These are phyloP conservation scores for Solanum chaucha DNA, from an alignment of 257 asterid genomes.

Conservation along the genomic window DNA sequence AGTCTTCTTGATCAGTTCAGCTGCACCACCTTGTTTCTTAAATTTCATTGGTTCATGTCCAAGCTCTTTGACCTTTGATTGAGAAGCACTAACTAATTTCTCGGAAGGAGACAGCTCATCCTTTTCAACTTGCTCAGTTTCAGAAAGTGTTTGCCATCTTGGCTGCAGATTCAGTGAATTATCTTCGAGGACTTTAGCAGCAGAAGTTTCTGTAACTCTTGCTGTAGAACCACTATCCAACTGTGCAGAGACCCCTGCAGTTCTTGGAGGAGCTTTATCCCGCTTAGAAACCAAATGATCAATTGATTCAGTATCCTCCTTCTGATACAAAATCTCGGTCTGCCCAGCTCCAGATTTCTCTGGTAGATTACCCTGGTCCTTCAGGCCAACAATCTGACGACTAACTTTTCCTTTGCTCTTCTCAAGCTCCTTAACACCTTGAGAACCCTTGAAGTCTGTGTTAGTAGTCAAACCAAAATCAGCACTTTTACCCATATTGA, in stretches of 20 bases:
- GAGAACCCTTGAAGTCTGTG: conserved; percentile 20
- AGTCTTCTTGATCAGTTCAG: conserved; percentile 34
- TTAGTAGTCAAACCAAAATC: conserved; percentile 20
- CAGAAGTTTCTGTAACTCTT: conserved; percentile 35
- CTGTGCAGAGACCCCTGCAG: conserved; percentile 22
- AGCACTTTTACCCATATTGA: conserved; percentile 12
- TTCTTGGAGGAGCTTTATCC: conserved; percentile 23
- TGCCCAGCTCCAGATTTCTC: conserved; percentile 14
- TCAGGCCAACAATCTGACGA: conserved; percentile 22
- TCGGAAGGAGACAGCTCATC: conserved; percentile 19
- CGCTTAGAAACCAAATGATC: conserved; percentile 20
- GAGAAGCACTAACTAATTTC: conserved; percentile 21
- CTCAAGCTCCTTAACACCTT: conserved; percentile 21
- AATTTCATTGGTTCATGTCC: conserved; percentile 34
- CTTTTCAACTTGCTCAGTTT: conserved; percentile 24
- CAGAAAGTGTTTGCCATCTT: conserved; percentile 22
- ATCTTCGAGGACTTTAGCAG: conserved; percentile 30
- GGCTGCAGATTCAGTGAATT: conserved; percentile 27
- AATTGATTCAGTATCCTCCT: conserved; percentile 26
- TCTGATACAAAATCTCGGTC: conserved; percentile 28
- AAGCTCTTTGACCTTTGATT: conserved; percentile 36
- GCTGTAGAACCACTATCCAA: conserved; percentile 37
- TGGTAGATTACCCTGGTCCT: conserved; percentile 20
- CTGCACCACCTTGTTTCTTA: conserved; percentile 24
- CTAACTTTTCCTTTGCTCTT: conserved; percentile 10